Evolutionary conservation across 1,284 basidiomycete genomes (phyloP), one percentile per base, ranked within the genome.

Genomic region (Sporisorium iseilematis-ciliati): DNA sequence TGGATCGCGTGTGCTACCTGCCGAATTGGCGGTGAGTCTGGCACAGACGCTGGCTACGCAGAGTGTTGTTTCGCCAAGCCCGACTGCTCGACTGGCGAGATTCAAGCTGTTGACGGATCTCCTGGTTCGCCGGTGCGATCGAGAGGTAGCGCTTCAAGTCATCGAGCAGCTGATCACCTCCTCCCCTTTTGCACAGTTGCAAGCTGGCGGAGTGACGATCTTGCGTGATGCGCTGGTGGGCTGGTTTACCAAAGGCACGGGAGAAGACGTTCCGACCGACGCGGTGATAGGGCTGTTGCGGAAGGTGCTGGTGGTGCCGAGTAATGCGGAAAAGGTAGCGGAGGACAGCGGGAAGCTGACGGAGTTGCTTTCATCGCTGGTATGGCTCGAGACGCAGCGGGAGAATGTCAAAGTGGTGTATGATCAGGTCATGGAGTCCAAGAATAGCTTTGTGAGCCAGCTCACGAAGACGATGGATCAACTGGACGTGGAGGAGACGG

Each of bases 121-220:
- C 49, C 35, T 81, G 31, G 31, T 42, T 20, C 29, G 55, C 0
- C 42, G 57, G 41, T 59, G 67, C 41, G 64, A 76, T 7, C 41
- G 18, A 18, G 23, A 10, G 14, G 38, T 56, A 1, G 62, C 67
- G 12, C 2, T 77, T 33, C 57, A 52, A 43, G 42, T 66, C 26
- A 7, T 75, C 8, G 67, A 48, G 14, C 71, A 79, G 50, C 50
- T 79, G 18, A 61, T 79, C 25, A 41, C 49, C 4, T 57, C 55
- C 16, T 78, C 78, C 43, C 79, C 79, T 12, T 81, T 78, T 59
- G 55, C 72, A 5, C 79, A 81, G 55, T 29, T 81, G 49, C 69
- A 65, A 0, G 66, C 71, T 29, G 79, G 60, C 1, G 72, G 54
- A 3, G 51, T 74, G 20, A 58, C 70, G 11, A 64, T 77, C 16